Evolutionary conservation across 441 rosid genomes (phyloP).

Genomic region (Adansonia madagascariensis): DNA sequence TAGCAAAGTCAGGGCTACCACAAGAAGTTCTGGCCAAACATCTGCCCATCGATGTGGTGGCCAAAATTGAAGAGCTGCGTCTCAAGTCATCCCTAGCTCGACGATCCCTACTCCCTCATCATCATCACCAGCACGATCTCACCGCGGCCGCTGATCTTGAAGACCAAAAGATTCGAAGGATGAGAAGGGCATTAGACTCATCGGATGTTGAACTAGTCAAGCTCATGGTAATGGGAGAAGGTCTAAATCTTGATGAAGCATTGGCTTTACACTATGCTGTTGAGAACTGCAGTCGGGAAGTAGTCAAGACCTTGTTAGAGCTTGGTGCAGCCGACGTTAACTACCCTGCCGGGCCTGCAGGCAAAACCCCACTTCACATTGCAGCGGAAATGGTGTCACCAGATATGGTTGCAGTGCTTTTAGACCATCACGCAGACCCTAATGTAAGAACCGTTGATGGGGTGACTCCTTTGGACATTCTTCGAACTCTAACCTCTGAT

Average conservation of each 20-base stretch:
- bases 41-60: conserved; percentile 80
- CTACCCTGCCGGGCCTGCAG: conserved; percentile 82
- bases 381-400: conserved; percentile 99
- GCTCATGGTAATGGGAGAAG: conserved; percentile 99
- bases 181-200: conserved; percentile 92
- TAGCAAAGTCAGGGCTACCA: conserved; percentile 89
- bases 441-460: conserved; percentile 88
- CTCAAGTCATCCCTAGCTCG: conserved; percentile 79
- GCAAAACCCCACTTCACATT: conserved; percentile 86
- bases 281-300: conserved; percentile 93
- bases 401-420: conserved; percentile 96
- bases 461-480: conserved; percentile 83
- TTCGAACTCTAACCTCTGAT: conserved; percentile 94
- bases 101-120: conserved; percentile 59
- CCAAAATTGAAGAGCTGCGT: conserved; percentile 90
- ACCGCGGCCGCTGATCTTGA: conserved; percentile 74
- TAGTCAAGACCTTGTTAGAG: conserved; percentile 90
- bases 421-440: conserved; percentile 97
- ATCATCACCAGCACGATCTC: conserved; percentile 54
- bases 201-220: conserved; percentile 93
- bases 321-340: conserved; percentile 97
- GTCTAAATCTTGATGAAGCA: conserved; percentile 88
- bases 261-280: conserved; percentile 93
- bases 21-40: conserved; percentile 89
- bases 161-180: conserved; percentile 86